phyloP scores from a whole-genome alignment of 495 filamentous ascomycete genomes.

The Penicillium pulvis region DNA sequence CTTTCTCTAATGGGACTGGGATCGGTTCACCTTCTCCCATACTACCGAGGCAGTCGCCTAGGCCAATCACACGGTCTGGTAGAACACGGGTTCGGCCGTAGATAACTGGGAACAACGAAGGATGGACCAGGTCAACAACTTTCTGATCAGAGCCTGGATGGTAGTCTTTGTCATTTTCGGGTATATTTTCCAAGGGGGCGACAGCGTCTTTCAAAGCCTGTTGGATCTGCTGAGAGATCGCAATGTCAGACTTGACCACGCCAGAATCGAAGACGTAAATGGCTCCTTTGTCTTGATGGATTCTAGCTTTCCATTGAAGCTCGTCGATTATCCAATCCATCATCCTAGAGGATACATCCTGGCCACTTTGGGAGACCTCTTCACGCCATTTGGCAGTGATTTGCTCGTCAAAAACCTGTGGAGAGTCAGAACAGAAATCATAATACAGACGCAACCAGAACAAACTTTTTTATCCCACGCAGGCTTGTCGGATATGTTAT shows the following conservation, averaged over 20 bases:
- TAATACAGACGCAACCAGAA: not conserved
- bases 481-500: conserved; percentile 45
- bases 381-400: conserved; percentile 40
- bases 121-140: conserved; percentile 63
- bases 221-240: conserved; percentile 29
- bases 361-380: conserved; percentile 28
- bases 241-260: conserved; percentile 43
- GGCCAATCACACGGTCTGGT: conserved; percentile 31
- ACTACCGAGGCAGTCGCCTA: conserved; percentile 41
- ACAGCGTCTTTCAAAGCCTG: conserved; percentile 26
- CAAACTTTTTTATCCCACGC: conserved; percentile 52
- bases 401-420: conserved; percentile 45
- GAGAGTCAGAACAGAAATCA: not conserved
- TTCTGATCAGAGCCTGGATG: conserved; percentile 55
- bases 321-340: conserved; percentile 54
- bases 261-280: conserved; percentile 31
- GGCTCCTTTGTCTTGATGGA: conserved; percentile 30
- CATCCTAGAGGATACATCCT: conserved; percentile 47
- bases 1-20: conserved; percentile 5
- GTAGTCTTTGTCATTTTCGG: conserved; percentile 56
- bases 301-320: conserved; percentile 45
- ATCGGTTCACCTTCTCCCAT: conserved; percentile 43
- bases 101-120: conserved; percentile 60
- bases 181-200: conserved; percentile 43
- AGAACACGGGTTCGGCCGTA: conserved; percentile 56